A percentile compares a stretch with the other conserved stretches of the same genome.
These are phyloP conservation scores for Termitomyces sp. DNA, from an alignment of 768 basidiomycete species.

Conservation along the genomic window DNA sequence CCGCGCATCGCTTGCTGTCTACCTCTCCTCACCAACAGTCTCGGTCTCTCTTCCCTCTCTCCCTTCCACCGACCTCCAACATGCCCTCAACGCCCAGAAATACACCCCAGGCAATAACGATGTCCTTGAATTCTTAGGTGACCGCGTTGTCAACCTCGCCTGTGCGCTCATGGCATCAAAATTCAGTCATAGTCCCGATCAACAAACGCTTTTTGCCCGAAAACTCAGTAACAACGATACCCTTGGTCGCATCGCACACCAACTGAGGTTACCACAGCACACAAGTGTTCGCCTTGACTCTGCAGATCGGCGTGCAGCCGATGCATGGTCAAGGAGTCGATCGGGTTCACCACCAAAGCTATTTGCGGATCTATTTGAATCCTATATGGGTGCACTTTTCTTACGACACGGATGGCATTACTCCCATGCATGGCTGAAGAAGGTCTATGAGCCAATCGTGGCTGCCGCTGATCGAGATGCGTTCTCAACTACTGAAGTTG, in stretches of 20 bases:
- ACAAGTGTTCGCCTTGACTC: slow-evolving; percentile 20
- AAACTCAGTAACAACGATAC: slow-evolving; percentile 25
- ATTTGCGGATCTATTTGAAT: slow-evolving; percentile 27
- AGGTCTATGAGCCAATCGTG: slow-evolving; percentile 18
- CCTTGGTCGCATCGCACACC: slow-evolving; percentile 23
- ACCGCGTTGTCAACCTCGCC: slow-evolving; percentile 24
- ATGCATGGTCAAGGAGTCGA: slow-evolving; percentile 14
- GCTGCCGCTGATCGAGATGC: slow-evolving; percentile 19
- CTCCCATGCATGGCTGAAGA: slow-evolving; percentile 19
- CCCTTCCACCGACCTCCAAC: slow-evolving; percentile 7
- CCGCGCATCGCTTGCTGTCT: slow-evolving; percentile 14
- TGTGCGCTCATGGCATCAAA: slow-evolving; percentile 23
- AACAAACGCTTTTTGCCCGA: slow-evolving; percentile 22
- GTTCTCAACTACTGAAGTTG: slow-evolving; percentile 6
- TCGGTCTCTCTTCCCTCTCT: slow-evolving; percentile 2
- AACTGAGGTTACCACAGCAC: slow-evolving; percentile 19
- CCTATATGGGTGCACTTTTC: slow-evolving; percentile 23
- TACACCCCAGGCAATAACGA: slow-evolving; percentile 23
- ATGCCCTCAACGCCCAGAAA: slow-evolving; percentile 19
- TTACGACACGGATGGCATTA: slow-evolving; percentile 21
- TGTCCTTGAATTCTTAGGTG: slow-evolving; percentile 27
- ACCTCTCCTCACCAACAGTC: neutral
- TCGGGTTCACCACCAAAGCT: slow-evolving; percentile 21
- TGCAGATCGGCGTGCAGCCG: slow-evolving; percentile 9
- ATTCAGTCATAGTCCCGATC: slow-evolving; percentile 19